These are phyloP conservation scores for Anisodus acutangulus DNA, from an alignment of 257 asterid species.

Conservation along the genomic window DNA sequence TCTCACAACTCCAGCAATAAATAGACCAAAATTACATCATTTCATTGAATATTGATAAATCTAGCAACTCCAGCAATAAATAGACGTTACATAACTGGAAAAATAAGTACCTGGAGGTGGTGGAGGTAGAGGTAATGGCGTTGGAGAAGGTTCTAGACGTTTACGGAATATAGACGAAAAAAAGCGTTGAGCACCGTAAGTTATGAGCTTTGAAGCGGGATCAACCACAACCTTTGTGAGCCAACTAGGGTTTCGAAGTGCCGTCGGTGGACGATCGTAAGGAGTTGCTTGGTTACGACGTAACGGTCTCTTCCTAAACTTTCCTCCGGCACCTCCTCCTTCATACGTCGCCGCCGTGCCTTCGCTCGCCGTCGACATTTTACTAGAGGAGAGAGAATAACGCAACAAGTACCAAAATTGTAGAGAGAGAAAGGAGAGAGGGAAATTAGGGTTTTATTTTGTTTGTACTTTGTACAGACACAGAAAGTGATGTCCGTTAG, in stretches of 20 bases:
- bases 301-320: conserved; percentile 62
- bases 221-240: conserved; percentile 73
- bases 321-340: conserved; percentile 85
- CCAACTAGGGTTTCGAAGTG: conserved; percentile 62
- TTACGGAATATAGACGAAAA: conserved; percentile 62
- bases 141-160: conserved; percentile 55
- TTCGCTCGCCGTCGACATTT: conserved; percentile 76
- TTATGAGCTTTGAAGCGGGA: conserved; percentile 78
- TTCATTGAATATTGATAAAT: not conserved
- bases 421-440: conserved; percentile 25
- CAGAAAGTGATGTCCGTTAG: not conserved
- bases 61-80: too few relatives aligned
- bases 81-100: not conserved
- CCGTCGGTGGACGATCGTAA: conserved; percentile 75
- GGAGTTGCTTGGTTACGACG: conserved; percentile 70
- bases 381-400: conserved; percentile 25
- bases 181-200: conserved; percentile 70
- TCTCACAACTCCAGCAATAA: too few relatives aligned
- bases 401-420: conserved; percentile 20
- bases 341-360: conserved; percentile 52
- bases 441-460: conserved; percentile 58
- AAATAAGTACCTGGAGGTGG: conserved; percentile 45
- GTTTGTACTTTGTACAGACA: not conserved
- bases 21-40: not conserved
- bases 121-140: conserved; percentile 45